Conservation (phyloP, 495 filamentous ascomycete genomes). For the Lentithecium fluviatile region DNA sequence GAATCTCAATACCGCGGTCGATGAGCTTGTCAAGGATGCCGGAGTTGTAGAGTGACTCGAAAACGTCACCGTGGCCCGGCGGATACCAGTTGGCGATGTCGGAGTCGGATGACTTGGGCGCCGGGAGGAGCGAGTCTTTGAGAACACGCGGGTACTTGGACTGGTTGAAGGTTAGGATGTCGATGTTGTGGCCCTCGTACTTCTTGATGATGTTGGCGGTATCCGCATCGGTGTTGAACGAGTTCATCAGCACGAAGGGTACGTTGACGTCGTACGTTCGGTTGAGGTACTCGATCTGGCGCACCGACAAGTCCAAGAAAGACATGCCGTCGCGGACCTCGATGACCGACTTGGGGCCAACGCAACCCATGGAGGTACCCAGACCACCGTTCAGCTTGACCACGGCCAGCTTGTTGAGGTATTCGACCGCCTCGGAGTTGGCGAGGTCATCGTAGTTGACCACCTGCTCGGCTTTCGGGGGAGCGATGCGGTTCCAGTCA, state of each 20-base stretch:
- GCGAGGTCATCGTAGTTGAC: constrained; percentile 86
- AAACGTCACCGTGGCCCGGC: constrained; percentile 98
- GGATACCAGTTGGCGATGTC: constrained; percentile 97
- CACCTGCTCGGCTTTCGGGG: constrained; percentile 86
- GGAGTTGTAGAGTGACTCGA: constrained; percentile 99
- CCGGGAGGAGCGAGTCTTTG: constrained; percentile 96
- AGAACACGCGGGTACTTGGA: constrained; percentile 94
- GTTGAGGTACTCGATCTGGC: constrained; percentile 99
- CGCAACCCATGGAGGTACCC: constrained; percentile 99
- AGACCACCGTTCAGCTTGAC: constrained; percentile 99
- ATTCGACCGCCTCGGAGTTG: constrained; percentile 82
- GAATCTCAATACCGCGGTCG: constrained; percentile 88
- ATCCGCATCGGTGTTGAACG: constrained; percentile 99
- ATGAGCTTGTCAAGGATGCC: constrained; percentile 96
- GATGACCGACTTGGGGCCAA: constrained; percentile 98
- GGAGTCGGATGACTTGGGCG: constrained; percentile 85
- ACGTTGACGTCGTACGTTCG: constrained; percentile 96
- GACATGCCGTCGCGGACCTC: constrained; percentile 99
- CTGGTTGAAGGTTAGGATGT: constrained; percentile 99
- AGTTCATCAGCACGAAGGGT: constrained; percentile 99
- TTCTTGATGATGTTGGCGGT: constrained; percentile 99
- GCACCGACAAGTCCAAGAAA: constrained; percentile 97
- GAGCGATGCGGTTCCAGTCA: constrained; percentile 93
- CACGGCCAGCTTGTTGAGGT: constrained; percentile 96
- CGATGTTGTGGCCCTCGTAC: constrained; percentile 99